These are phyloP conservation scores for Tetradesmus obliquus DNA, from an alignment of 139 green algal species.

Conservation along the genomic window DNA sequence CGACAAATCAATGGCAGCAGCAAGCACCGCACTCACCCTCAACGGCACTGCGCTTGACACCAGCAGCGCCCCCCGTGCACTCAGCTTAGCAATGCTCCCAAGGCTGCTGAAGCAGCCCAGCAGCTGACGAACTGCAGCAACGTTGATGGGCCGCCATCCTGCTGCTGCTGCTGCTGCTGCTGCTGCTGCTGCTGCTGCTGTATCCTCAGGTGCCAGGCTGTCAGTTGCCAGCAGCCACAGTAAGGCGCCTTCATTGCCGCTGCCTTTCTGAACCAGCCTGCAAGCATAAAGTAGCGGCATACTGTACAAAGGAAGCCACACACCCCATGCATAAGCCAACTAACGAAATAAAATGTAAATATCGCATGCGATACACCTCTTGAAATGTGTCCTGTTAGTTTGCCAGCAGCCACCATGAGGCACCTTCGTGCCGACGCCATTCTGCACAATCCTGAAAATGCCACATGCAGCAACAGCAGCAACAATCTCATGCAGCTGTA, in stretches of 20 bases:
- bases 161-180: background rate
- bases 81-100: background rate
- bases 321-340: background rate
- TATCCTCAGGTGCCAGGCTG: constrained; percentile 14
- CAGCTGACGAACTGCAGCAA: constrained; percentile 18
- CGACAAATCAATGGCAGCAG: too few relatives aligned
- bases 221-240: constrained; percentile 33
- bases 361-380: too few relatives aligned
- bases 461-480: too few relatives aligned
- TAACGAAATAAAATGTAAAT: too few relatives aligned
- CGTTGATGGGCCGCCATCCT: background rate
- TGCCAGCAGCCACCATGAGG: too few relatives aligned
- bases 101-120: constrained; percentile 19
- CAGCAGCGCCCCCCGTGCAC: constrained; percentile 17
- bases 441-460: background rate
- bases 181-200: background rate
- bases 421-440: too few relatives aligned
- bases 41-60: constrained; percentile 25
- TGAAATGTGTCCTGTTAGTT: too few relatives aligned
- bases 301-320: too few relatives aligned
- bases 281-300: background rate
- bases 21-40: background rate
- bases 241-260: background rate
- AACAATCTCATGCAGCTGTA: too few relatives aligned
- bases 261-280: constrained; percentile 24